Evolutionary conservation across 2,329 filamentous ascomycete species (phyloP).

Genomic region (Epichloe aotearoae): DNA sequence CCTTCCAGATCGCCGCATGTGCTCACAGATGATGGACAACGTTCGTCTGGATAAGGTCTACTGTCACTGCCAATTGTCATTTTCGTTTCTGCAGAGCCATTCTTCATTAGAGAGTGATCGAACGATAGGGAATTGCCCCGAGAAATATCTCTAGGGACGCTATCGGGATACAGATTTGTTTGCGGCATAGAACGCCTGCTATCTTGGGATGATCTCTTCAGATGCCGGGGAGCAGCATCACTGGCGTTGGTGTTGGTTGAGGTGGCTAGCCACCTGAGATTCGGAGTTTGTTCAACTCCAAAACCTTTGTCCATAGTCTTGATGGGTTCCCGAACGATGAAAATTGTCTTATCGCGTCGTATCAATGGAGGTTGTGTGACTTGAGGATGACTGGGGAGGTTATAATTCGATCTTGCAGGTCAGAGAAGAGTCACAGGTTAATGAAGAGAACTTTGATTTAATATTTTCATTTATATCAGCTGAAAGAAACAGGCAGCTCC

Average conservation of each 20-base stretch:
- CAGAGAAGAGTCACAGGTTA: no score
- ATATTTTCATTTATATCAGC: not conserved
- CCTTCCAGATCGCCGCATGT: conserved; percentile 20
- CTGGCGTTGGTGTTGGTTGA: not conserved
- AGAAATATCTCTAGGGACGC: not conserved
- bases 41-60: not conserved
- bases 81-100: not conserved
- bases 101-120: not conserved
- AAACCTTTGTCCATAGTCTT: not conserved
- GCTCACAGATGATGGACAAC: conserved; percentile 10
- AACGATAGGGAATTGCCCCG: not conserved
- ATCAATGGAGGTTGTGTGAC: not conserved
- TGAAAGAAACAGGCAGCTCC: not conserved
- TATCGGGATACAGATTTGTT: not conserved
- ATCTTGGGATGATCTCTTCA: not conserved
- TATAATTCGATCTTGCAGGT: no score
- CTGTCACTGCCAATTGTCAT: not conserved
- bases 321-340: not conserved
- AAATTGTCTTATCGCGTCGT: not conserved
- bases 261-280: not conserved
- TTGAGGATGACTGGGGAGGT: not conserved
- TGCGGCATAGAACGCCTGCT: not conserved
- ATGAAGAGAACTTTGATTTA: no score
- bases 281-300: not conserved
- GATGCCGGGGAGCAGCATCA: not conserved